Evolutionary conservation across 2,329 filamentous ascomycete genomes (phyloP).

Genomic region (Pyricularia sp.): DNA sequence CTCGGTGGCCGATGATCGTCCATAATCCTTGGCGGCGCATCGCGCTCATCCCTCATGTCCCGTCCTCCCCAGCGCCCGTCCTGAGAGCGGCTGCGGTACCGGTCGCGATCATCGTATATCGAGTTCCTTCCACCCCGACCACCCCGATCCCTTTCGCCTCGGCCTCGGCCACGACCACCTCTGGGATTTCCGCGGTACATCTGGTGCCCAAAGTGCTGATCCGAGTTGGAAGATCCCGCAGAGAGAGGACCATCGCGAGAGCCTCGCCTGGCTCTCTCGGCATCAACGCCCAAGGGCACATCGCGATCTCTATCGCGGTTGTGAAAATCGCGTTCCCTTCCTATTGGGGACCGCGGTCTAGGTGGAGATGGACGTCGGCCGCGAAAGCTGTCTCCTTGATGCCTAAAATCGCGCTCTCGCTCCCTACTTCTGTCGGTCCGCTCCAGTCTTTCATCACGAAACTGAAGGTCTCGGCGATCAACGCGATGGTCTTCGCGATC

Average conservation of each 20-base stretch:
- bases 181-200: constrained; percentile 46
- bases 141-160: constrained; percentile 43
- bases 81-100: constrained; percentile 55
- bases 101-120: constrained; percentile 54
- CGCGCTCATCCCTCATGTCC: constrained; percentile 24
- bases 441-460: constrained; percentile 49
- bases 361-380: constrained; percentile 52
- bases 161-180: constrained; percentile 45
- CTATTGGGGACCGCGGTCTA: constrained; percentile 54
- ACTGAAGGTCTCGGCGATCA: constrained; percentile 36
- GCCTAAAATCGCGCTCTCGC: constrained; percentile 41
- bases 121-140: constrained; percentile 29
- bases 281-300: constrained; percentile 53
- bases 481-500: constrained; percentile 55
- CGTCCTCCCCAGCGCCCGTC: constrained; percentile 47
- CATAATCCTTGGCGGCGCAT: constrained; percentile 10
- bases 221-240: constrained; percentile 61
- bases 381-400: constrained; percentile 43
- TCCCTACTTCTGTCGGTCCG: constrained; percentile 52
- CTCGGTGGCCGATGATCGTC: constrained; percentile 18
- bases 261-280: constrained; percentile 55
- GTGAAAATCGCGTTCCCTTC: constrained; percentile 32
- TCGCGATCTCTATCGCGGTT: constrained; percentile 23
- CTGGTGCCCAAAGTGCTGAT: constrained; percentile 48
- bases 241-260: constrained; percentile 67